A percentile compares a stretch with the other conserved stretches of the same genome.
These are phyloP conservation scores for Macrolepiota fuliginosa DNA, from an alignment of 768 basidiomycete species.

Conservation along the genomic window DNA sequence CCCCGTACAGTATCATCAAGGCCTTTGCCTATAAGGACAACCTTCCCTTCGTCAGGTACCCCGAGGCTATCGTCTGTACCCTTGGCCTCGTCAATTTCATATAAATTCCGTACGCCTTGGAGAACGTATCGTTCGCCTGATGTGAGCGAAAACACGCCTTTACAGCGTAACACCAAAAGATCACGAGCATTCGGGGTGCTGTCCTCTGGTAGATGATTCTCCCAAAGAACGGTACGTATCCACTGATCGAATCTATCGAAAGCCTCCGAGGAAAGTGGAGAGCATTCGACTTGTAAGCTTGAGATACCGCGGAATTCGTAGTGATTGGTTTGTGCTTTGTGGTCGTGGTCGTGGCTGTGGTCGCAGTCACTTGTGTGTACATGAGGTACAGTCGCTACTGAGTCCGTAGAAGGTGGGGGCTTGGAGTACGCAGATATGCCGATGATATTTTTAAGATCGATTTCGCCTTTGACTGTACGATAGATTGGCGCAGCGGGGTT, in stretches of 20 bases:
- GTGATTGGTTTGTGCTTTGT: conserved; percentile 44
- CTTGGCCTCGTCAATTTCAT: conserved; percentile 64
- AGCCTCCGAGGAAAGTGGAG: conserved; percentile 47
- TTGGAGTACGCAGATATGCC: conserved; percentile 74
- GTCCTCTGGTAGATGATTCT: conserved; percentile 46
- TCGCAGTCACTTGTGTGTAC: conserved; percentile 28
- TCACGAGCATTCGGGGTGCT: conserved; percentile 14
- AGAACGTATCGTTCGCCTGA: conserved; percentile 67
- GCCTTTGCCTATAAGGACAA: conserved; percentile 87
- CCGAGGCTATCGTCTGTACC: conserved; percentile 34
- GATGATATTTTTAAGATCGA: conserved; percentile 78
- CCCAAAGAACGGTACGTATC: conserved; percentile 85
- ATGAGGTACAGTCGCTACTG: conserved; percentile 14
- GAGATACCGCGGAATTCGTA: conserved; percentile 83
- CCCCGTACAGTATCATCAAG: conserved; percentile 52
- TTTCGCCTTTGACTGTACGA: conserved; percentile 63
- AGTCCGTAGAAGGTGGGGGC: conserved; percentile 30
- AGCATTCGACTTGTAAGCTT: conserved; percentile 69
- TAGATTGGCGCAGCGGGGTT: conserved; percentile 81
- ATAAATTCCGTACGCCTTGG: conserved; percentile 90
- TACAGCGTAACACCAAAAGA: conserved; percentile 79
- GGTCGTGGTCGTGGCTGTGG: conserved; percentile 29
- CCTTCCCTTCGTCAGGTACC: conserved; percentile 65
- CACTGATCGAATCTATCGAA: conserved; percentile 68
- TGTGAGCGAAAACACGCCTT: conserved; percentile 68